Evolutionary conservation across 768 basidiomycete genomes (phyloP).

Genomic region (Leccinum uliginosum): DNA sequence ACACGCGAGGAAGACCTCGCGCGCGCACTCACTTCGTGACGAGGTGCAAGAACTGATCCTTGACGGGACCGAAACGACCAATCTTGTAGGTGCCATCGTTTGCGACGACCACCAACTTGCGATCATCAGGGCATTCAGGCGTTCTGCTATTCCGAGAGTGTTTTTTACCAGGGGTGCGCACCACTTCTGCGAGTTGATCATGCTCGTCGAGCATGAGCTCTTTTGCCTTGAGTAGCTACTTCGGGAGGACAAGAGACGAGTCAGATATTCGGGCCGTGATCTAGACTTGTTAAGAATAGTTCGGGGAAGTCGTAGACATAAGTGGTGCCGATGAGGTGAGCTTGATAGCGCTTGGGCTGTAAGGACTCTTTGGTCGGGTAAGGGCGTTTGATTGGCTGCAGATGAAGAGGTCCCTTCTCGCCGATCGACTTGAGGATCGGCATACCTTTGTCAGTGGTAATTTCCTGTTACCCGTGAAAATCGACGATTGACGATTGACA

Average conservation of each 20-base stretch:
- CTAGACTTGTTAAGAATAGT: slow-evolving; percentile 96
- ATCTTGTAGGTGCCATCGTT: slow-evolving; percentile 99
- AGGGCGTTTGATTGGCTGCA: slow-evolving; percentile 88
- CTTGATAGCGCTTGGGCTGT: slow-evolving; percentile 98
- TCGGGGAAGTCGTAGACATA: slow-evolving; percentile 99
- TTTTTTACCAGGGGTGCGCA: slow-evolving; percentile 94
- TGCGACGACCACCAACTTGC: slow-evolving; percentile 84
- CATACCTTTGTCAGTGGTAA: slow-evolving; percentile 91
- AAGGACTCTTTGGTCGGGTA: slow-evolving; percentile 98
- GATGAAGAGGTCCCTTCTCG: slow-evolving; percentile 93
- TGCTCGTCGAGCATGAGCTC: slow-evolving; percentile 95
- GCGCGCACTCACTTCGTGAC: slow-evolving; percentile 91
- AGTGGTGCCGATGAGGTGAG: slow-evolving; percentile 96
- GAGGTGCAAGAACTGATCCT: slow-evolving; percentile 96
- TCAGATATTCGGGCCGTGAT: slow-evolving; percentile 60
- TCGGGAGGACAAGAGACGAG: slow-evolving; percentile 67
- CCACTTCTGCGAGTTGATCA: slow-evolving; percentile 85
- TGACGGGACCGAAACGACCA: slow-evolving; percentile 92
- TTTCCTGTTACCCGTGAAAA: slow-evolving; percentile 97
- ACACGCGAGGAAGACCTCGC: slow-evolving; percentile 88
- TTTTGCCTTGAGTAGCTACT: slow-evolving; percentile 73
- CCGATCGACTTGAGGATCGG: slow-evolving; percentile 97
- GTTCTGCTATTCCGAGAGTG: slow-evolving; percentile 91
- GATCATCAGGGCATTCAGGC: slow-evolving; percentile 88
- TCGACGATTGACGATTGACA: too few species aligned